Base-by-base conservation (phyloP, 352 stramenopile genomes). In the Globisporangium barbulae region DNA sequence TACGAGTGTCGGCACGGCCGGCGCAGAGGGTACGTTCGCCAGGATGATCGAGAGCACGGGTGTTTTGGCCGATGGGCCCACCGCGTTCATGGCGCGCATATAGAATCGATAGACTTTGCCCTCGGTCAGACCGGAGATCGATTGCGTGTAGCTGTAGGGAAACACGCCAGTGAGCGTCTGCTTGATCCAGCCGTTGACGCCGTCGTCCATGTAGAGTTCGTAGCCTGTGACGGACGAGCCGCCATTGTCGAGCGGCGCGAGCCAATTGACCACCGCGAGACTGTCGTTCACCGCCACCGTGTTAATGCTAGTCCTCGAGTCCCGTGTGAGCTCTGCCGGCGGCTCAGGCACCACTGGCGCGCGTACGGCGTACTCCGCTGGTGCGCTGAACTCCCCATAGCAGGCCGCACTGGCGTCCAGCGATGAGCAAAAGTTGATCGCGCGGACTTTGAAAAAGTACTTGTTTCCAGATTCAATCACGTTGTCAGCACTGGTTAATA, bases 391-490 rank as follows among this genome's bases (percentile, higher is more conserved):
- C 17, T 76, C 71, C 3, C 94, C 94, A 59, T 90, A 91, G 68
- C 96, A 98, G 9, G 92, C 81, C 0, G 79, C 76, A 37, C 76
- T 83, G 0, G 69, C 35, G 47, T 97, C 81, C 15, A 85, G 71
- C 0, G 87, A 83, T 21, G 84, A 78, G 69, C 94, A 99, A 58
- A 98, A 97, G 69, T 98, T 99, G 37, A 98, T 74, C 7, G 97
- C 97, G 33, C 95, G 89, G 5, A 98, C 93, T 68, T 96, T 91
- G 69, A 99, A 98, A 25, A 82, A 71, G 72, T 99, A 99, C 59
- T 95, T 86, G 41, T 87, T 89, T 2, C 91, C 92, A 1, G 85
- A 89, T 52, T 98, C 91, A 41, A 99, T 84, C 50, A 89, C 82
- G 45, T 95, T 89, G 65, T 97, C 91, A 3, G 74, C 84, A 8